phyloP scores from a whole-genome alignment of 2,329 filamentous ascomycete species.

The Xylariaceae sp. region DNA sequence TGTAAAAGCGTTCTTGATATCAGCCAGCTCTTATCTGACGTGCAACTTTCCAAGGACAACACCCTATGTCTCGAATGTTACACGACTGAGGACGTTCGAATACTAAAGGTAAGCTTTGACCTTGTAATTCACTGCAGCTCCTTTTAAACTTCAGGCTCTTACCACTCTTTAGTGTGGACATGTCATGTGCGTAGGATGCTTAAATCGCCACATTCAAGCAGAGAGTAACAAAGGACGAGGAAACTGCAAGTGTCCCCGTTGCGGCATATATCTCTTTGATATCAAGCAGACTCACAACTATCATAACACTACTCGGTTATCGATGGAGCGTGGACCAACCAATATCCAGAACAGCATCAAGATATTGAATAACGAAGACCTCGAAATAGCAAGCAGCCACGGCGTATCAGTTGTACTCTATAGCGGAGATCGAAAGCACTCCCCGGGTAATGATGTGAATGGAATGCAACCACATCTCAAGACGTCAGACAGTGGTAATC shows the following conservation, averaged over 20 bases:
- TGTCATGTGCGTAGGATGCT: constrained; percentile 8
- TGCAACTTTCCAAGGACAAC: neutral
- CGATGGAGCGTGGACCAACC: too few relatives aligned
- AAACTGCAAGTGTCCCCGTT: constrained; percentile 3
- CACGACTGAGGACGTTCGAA: neutral
- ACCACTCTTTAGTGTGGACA: constrained; percentile 14
- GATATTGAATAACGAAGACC: neutral
- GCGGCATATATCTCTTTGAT: neutral
- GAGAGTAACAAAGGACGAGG: too few relatives aligned
- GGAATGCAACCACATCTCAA: constrained; percentile 4
- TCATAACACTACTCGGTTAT: too few relatives aligned
- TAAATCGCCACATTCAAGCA: neutral
- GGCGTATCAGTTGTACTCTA: neutral
- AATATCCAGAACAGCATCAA: neutral
- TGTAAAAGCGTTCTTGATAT: constrained; percentile 2
- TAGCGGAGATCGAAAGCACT: neutral
- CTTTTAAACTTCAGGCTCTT: neutral
- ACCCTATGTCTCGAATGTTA: constrained; percentile 5
- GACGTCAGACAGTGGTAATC: neutral
- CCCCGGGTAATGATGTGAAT: constrained; percentile 18
- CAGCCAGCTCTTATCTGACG: neutral
- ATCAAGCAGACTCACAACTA: neutral
- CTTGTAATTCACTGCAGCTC: neutral
- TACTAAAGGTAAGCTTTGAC: neutral
- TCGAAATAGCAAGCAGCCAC: neutral